Percentiles rank a stretch among this genome's conserved stretches.
These are phyloP conservation scores for Nannochloropsis salina DNA, from an alignment of 108 stramenopile species.

Conservation along the genomic window DNA sequence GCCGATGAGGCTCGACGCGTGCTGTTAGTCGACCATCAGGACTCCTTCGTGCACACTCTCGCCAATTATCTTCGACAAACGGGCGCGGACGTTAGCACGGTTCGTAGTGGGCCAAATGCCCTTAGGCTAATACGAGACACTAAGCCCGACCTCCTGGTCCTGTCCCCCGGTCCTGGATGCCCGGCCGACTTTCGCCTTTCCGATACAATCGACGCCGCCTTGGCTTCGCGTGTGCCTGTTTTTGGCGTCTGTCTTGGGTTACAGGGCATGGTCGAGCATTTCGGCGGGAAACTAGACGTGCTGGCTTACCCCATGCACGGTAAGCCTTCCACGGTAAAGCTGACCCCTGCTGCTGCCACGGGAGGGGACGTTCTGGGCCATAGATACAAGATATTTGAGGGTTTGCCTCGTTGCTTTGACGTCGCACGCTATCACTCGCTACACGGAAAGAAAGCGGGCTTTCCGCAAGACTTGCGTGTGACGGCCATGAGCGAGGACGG, in stretches of 20 bases:
- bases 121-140: constrained; percentile 18
- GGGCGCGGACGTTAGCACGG: constrained; percentile 79
- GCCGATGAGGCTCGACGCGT: constrained; percentile 73
- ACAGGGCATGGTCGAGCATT: constrained; percentile 95
- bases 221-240: constrained; percentile 62
- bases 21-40: constrained; percentile 91
- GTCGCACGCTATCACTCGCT: constrained; percentile 92
- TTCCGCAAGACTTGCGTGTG: constrained; percentile 71
- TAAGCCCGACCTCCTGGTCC: constrained; percentile 60
- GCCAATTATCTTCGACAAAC: constrained; percentile 96
- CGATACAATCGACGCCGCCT: constrained; percentile 63
- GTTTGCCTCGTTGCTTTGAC: constrained; percentile 76
- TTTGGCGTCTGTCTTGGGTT: constrained; percentile 97
- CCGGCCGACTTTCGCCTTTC: constrained; percentile 84
- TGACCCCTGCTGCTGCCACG: not conserved
- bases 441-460: constrained; percentile 68
- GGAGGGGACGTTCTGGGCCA: not conserved
- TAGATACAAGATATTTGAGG: constrained; percentile 64
- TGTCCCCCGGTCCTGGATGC: constrained; percentile 95
- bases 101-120: constrained; percentile 66
- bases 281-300: constrained; percentile 84
- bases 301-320: constrained; percentile 94
- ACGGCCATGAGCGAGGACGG: constrained; percentile 87
- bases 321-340: constrained; percentile 71
- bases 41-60: constrained; percentile 96